Percentiles rank a stretch among this genome's conserved stretches.
phyloP scores from a whole-genome alignment of 2,329 filamentous ascomycete species.

The Pezicula rhizophila region DNA sequence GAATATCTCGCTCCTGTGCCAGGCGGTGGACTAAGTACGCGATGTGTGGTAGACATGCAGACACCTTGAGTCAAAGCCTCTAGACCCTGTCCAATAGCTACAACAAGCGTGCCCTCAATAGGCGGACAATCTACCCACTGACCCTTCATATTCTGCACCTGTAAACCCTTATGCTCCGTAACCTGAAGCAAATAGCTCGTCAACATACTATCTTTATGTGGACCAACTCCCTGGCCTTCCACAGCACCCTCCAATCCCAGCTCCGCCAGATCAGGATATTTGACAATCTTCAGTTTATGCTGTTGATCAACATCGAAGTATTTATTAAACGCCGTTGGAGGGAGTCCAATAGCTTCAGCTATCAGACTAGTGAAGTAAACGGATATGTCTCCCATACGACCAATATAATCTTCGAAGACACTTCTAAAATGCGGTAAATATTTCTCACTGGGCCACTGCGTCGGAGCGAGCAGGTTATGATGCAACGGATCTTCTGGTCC shows the following conservation, averaged over 20 bases:
- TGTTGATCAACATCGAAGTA: slow-evolving; percentile 69
- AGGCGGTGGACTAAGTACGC: slow-evolving; percentile 67
- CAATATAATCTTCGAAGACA: slow-evolving; percentile 70
- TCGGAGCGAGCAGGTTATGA: slow-evolving; percentile 69
- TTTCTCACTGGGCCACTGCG: slow-evolving; percentile 67
- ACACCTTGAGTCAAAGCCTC: slow-evolving; percentile 81
- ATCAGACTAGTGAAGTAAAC: slow-evolving; percentile 73
- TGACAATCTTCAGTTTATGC: slow-evolving; percentile 86
- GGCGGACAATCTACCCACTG: slow-evolving; percentile 81
- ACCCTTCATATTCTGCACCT: slow-evolving; percentile 75
- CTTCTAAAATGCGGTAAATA: slow-evolving; percentile 62
- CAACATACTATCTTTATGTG: slow-evolving; percentile 82
- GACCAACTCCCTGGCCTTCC: slow-evolving; percentile 60
- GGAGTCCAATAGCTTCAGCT: slow-evolving; percentile 74
- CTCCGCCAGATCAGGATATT: slow-evolving; percentile 69
- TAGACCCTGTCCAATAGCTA: slow-evolving; percentile 81
- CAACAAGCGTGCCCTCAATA: slow-evolving; percentile 69
- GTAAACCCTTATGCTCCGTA: slow-evolving; percentile 66
- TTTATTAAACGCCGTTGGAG: slow-evolving; percentile 61
- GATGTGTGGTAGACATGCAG: slow-evolving; percentile 75
- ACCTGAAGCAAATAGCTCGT: slow-evolving; percentile 78
- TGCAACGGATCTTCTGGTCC: slow-evolving; percentile 58
- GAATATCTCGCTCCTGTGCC: slow-evolving; percentile 70
- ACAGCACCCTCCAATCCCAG: slow-evolving; percentile 37
- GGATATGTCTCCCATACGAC: slow-evolving; percentile 65